Conservation (phyloP, 345 rosid genomes). For the Eucalyptus erythrocorys region DNA sequence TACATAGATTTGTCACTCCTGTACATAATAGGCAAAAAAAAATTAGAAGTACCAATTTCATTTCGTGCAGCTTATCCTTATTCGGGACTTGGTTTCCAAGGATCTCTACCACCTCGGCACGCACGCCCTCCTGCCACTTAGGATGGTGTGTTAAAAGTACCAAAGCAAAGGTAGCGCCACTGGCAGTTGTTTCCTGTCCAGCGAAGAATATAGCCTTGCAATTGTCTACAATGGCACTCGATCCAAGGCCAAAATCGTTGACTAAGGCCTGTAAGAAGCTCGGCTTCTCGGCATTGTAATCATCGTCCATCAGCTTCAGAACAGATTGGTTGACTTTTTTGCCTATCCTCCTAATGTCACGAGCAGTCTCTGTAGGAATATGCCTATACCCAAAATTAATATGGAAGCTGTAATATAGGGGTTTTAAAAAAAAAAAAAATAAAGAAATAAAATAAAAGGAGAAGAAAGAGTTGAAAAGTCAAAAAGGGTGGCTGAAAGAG, state of each 20-base stretch:
- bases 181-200: slow-evolving; percentile 11
- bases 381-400: background rate
- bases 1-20: background rate
- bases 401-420: too few species aligned
- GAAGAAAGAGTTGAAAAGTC: too few species aligned
- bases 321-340: slow-evolving; percentile 1
- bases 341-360: slow-evolving; percentile 15
- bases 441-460: too few species aligned
- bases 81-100: slow-evolving; percentile 2
- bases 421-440: too few species aligned
- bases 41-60: slow-evolving; percentile 2
- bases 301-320: background rate
- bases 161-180: slow-evolving; percentile 1
- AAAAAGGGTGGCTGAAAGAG: too few species aligned
- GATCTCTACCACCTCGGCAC: background rate
- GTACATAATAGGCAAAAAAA: background rate
- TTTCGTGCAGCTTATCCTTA: slow-evolving; percentile 3
- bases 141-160: slow-evolving; percentile 14
- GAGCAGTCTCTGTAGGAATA: background rate
- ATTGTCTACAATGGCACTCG: slow-evolving; percentile 4
- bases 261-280: background rate
- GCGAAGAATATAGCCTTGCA: slow-evolving; percentile 20
- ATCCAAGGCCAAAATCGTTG: background rate
- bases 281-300: background rate
- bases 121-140: slow-evolving; percentile 9